These are phyloP conservation scores for Yamadazyma jaroonii DNA, from an alignment of 1,139 yeast species.

Conservation along the genomic window DNA sequence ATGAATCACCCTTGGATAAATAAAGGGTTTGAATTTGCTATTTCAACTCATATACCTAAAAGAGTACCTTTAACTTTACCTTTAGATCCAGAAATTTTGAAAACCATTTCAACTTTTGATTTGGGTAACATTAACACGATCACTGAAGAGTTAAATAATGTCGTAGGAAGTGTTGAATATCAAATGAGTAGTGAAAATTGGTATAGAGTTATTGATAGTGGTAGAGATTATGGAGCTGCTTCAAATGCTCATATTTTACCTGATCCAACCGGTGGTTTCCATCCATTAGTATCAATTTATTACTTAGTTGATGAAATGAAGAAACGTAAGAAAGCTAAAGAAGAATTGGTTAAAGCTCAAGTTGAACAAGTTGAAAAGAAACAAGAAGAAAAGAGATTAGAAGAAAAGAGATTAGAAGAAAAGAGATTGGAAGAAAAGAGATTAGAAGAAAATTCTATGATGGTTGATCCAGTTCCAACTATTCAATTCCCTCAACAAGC, in stretches of 20 bases:
- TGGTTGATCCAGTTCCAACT: constrained; percentile 14
- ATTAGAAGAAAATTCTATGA: constrained; percentile 1
- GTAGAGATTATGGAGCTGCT: constrained; percentile 42
- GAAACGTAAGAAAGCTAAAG: constrained; percentile 64
- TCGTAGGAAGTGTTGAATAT: constrained; percentile 69
- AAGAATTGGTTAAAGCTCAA: constrained; percentile 35
- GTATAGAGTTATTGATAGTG: constrained; percentile 47
- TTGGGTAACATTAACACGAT: constrained; percentile 69
- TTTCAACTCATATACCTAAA: constrained; percentile 70
- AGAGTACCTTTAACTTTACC: constrained; percentile 75
- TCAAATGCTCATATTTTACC: constrained; percentile 41
- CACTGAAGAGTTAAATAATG: constrained; percentile 50
- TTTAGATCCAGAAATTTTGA: constrained; percentile 65
- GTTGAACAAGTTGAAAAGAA: constrained; percentile 22
- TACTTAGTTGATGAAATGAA: constrained; percentile 82
- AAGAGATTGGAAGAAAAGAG: constrained; percentile 8
- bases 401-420: constrained; percentile 9
- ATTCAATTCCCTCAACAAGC: constrained; percentile 66
- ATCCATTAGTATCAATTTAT: constrained; percentile 85
- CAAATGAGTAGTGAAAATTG: constrained; percentile 63
- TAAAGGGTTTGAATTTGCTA: constrained; percentile 77
- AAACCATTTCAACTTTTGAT: constrained; percentile 76
- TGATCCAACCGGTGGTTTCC: constrained; percentile 89
- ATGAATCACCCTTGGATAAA: constrained; percentile 93
- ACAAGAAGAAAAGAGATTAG: constrained; percentile 8